phyloP scores from a whole-genome alignment of 169 alveolate genomes.

The Theileria annulata region DNA sequence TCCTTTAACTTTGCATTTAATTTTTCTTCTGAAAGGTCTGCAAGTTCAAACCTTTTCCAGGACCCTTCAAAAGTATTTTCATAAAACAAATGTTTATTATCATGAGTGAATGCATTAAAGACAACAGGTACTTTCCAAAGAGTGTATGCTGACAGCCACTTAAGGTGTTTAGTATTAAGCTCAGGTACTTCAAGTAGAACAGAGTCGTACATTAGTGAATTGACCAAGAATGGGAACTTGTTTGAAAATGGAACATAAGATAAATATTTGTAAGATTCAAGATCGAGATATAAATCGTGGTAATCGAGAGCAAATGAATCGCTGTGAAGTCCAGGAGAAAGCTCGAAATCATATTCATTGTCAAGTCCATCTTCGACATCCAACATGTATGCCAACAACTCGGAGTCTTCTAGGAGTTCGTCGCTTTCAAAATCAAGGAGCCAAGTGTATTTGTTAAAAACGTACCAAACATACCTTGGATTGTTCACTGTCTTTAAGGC shows the following conservation, averaged over 20 bases:
- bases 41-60: neutral
- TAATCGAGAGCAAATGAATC: neutral
- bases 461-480: neutral
- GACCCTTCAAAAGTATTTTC: neutral
- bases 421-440: neutral
- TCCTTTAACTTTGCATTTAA: neutral
- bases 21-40: neutral
- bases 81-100: neutral
- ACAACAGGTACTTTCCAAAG: neutral
- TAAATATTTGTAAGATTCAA: neutral
- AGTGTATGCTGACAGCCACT: neutral
- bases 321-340: neutral
- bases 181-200: neutral
- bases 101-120: neutral
- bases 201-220: neutral
- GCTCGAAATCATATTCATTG: neutral
- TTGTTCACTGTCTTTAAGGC: neutral
- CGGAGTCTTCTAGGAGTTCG: neutral
- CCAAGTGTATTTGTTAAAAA: neutral
- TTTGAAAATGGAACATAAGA: neutral
- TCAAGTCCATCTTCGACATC: constrained; percentile 1
- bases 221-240: constrained; percentile 15
- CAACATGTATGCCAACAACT: neutral
- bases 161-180: neutral
- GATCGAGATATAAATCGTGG: neutral